phyloP scores from a whole-genome alignment of 2,329 filamentous ascomycete genomes.

The Tolypocladium ovalisporum region DNA sequence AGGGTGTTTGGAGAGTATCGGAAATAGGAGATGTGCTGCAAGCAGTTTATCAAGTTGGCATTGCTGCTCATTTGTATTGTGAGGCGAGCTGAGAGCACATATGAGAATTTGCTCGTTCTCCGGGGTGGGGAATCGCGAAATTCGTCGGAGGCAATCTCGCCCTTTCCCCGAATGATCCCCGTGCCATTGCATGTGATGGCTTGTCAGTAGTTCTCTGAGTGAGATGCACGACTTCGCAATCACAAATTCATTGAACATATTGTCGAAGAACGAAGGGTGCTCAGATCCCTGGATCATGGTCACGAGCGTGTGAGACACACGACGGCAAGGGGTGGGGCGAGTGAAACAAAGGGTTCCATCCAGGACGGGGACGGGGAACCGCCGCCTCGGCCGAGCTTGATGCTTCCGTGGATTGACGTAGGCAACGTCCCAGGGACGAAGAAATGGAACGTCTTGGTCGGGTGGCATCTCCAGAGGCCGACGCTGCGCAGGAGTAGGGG shows the following conservation, averaged over 20 bases:
- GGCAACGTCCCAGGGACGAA: neutral
- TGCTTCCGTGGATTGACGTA: neutral
- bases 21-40: too few relatives aligned
- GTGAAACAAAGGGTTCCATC: neutral
- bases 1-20: too few relatives aligned
- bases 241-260: too few relatives aligned
- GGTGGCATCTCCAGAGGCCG: neutral
- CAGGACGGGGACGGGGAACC: neutral
- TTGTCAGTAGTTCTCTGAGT: neutral
- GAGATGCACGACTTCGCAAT: too few relatives aligned
- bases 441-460: neutral
- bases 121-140: too few relatives aligned
- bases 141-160: too few relatives aligned
- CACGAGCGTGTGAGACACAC: neutral
- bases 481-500: too few relatives aligned
- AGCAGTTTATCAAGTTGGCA: too few relatives aligned
- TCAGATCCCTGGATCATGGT: neutral
- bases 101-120: neutral
- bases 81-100: neutral
- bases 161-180: neutral
- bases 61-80: neutral
- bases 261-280: neutral
- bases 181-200: neutral
- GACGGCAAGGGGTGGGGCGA: neutral
- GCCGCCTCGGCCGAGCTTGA: neutral